A percentile compares a stretch with the other conserved stretches of the same genome.
Evolutionary conservation across 2,329 filamentous ascomycete genomes (phyloP).

Genomic region (Claviceps citrina): DNA sequence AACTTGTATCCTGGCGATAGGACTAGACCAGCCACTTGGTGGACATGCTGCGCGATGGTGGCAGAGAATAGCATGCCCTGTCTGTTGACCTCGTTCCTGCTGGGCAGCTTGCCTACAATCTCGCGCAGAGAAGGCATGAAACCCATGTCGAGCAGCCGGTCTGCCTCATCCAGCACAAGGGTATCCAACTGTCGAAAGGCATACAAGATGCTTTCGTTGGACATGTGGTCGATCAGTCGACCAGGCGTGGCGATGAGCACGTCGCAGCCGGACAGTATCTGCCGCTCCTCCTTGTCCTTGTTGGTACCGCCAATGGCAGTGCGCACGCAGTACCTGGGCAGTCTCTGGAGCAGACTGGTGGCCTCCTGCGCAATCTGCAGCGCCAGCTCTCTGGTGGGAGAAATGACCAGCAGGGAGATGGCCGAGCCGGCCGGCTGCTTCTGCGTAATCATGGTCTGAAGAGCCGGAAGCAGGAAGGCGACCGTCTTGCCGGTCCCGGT

Average conservation of each 20-base stretch:
- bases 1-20: slow-evolving; percentile 61
- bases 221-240: slow-evolving; percentile 62
- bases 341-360: slow-evolving; percentile 50
- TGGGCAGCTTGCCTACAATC: slow-evolving; percentile 56
- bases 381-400: slow-evolving; percentile 56
- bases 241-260: slow-evolving; percentile 71
- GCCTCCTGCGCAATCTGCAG: slow-evolving; percentile 60
- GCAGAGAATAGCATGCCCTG: slow-evolving; percentile 76
- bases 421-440: slow-evolving; percentile 19
- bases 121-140: slow-evolving; percentile 68
- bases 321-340: slow-evolving; percentile 60
- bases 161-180: slow-evolving; percentile 70
- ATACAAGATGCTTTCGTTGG: slow-evolving; percentile 52
- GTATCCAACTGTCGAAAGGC: slow-evolving; percentile 57
- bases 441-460: slow-evolving; percentile 54
- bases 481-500: slow-evolving; percentile 80
- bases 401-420: slow-evolving; percentile 49
- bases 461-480: slow-evolving; percentile 68
- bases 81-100: slow-evolving; percentile 40
- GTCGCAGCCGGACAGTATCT: slow-evolving; percentile 58
- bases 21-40: slow-evolving; percentile 54
- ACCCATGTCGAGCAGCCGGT: slow-evolving; percentile 68
- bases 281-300: slow-evolving; percentile 54
- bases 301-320: slow-evolving; percentile 69
- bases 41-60: slow-evolving; percentile 65